These are phyloP conservation scores for Globisporangium solare DNA, from an alignment of 352 stramenopile genomes.

Conservation along the genomic window DNA sequence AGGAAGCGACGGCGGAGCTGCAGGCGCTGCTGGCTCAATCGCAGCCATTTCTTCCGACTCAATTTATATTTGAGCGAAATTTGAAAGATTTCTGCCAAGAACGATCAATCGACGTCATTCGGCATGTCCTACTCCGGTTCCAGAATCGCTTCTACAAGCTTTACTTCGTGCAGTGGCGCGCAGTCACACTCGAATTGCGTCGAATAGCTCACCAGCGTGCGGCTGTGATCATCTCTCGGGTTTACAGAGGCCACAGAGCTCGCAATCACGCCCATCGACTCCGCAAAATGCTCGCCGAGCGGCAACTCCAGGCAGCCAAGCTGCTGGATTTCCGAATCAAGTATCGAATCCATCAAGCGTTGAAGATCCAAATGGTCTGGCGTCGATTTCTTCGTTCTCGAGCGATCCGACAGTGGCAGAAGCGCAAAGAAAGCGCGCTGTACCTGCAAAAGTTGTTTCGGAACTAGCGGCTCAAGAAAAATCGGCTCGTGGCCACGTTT, in stretches of 20 bases:
- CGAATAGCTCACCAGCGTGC: conserved; percentile 26
- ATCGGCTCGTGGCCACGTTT: conserved; percentile 34
- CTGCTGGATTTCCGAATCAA: conserved; percentile 33
- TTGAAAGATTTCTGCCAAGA: conserved; percentile 34
- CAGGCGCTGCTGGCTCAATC: conserved; percentile 24
- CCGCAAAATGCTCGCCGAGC: conserved; percentile 16
- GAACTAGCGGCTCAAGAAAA: conserved; percentile 27
- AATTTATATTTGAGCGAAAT: conserved; percentile 61
- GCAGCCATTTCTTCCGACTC: conserved; percentile 34
- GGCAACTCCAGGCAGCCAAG: conserved; percentile 24
- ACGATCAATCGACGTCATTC: conserved; percentile 38
- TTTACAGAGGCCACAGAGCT: conserved; percentile 37
- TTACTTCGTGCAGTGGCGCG: conserved; percentile 37
- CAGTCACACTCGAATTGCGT: conserved; percentile 18
- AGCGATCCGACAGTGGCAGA: conserved; percentile 18
- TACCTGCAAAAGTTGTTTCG: conserved; percentile 36
- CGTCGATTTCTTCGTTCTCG: conserved; percentile 23
- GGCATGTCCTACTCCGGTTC: conserved; percentile 35
- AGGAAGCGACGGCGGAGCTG: conserved; percentile 17
- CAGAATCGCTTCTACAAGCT: conserved; percentile 48
- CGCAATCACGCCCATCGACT: conserved; percentile 24
- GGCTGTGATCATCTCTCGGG: conserved; percentile 25
- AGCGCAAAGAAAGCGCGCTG: conserved; percentile 20
- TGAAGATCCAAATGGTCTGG: conserved; percentile 50
- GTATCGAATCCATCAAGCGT: conserved; percentile 40